Evolutionary conservation across 495 filamentous ascomycete species (phyloP).

Genomic region (Aspergillus asperescens): DNA sequence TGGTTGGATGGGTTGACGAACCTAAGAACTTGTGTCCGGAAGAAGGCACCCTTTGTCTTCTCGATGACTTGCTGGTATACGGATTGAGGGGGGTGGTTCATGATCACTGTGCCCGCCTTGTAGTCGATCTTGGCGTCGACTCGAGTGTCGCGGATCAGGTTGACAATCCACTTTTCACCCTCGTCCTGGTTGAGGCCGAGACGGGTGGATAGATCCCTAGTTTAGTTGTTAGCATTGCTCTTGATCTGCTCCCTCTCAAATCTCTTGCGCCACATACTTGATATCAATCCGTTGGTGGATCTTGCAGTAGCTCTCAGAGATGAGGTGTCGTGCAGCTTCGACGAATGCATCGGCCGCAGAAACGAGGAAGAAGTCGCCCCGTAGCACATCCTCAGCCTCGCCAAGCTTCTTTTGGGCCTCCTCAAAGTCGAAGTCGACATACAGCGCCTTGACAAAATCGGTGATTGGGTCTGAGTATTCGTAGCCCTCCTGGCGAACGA

Average conservation of each 20-base stretch:
- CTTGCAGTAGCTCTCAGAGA: conserved; percentile 99
- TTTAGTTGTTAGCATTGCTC: conserved; percentile 20
- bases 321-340: conserved; percentile 88
- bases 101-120: conserved; percentile 95
- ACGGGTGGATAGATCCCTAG: conserved; percentile 77
- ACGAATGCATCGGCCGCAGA: conserved; percentile 83
- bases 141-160: conserved; percentile 93
- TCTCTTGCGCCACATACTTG: conserved; percentile 50
- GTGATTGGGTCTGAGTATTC: conserved; percentile 96
- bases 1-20: conserved; percentile 19
- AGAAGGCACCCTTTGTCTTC: conserved; percentile 90
- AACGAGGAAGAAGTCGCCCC: conserved; percentile 92
- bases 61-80: conserved; percentile 99
- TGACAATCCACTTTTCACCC: conserved; percentile 99
- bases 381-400: conserved; percentile 86
- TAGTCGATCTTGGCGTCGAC: conserved; percentile 99
- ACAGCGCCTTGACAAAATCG: conserved; percentile 91
- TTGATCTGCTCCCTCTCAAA: background rate
- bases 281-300: conserved; percentile 98
- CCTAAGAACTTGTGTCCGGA: conserved; percentile 74
- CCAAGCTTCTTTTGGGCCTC: conserved; percentile 90
- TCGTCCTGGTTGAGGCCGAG: conserved; percentile 87
- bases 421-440: conserved; percentile 97
- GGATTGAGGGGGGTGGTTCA: conserved; percentile 97
- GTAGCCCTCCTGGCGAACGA: conserved; percentile 93